Percentiles rank a stretch among this genome's conserved stretches.
phyloP scores from a whole-genome alignment of 768 basidiomycete species.

The Lactarius sp. region DNA sequence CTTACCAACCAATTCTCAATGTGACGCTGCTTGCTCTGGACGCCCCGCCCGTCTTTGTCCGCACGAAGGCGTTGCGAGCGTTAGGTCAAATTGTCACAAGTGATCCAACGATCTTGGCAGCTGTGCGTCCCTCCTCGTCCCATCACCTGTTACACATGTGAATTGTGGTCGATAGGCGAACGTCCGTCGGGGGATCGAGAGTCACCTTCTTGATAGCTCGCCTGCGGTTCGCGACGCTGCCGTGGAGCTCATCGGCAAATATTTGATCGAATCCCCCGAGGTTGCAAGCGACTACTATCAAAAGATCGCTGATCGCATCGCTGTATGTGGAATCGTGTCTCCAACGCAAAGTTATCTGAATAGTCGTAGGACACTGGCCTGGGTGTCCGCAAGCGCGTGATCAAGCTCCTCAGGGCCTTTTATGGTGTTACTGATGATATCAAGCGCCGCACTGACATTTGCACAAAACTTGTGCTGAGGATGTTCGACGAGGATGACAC shows the following conservation, averaged over 20 bases:
- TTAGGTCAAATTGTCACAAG: conserved; percentile 86
- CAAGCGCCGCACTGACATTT: conserved; percentile 68
- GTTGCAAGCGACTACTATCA: conserved; percentile 89
- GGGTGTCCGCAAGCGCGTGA: conserved; percentile 89
- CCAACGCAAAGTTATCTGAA: background rate
- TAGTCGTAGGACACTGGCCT: conserved; percentile 80
- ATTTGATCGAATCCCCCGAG: conserved; percentile 83
- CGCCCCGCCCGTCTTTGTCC: conserved; percentile 82
- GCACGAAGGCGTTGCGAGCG: conserved; percentile 89
- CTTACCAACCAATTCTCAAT: conserved; percentile 79
- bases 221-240: conserved; percentile 95
- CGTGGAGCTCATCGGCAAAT: conserved; percentile 96
- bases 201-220: conserved; percentile 85
- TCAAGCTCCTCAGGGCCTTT: conserved; percentile 86
- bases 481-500: conserved; percentile 92
- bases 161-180: conserved; percentile 45
- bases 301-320: conserved; percentile 84
- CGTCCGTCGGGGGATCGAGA: conserved; percentile 84
- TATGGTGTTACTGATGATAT: conserved; percentile 62
- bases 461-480: conserved; percentile 72
- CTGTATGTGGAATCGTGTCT: conserved; percentile 46
- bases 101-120: conserved; percentile 76
- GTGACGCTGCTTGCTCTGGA: conserved; percentile 77
- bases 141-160: background rate
- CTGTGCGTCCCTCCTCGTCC: conserved; percentile 42